Conservation (phyloP, 2,329 filamentous ascomycete genomes). For the Berkeleyomyces rouxiae region DNA sequence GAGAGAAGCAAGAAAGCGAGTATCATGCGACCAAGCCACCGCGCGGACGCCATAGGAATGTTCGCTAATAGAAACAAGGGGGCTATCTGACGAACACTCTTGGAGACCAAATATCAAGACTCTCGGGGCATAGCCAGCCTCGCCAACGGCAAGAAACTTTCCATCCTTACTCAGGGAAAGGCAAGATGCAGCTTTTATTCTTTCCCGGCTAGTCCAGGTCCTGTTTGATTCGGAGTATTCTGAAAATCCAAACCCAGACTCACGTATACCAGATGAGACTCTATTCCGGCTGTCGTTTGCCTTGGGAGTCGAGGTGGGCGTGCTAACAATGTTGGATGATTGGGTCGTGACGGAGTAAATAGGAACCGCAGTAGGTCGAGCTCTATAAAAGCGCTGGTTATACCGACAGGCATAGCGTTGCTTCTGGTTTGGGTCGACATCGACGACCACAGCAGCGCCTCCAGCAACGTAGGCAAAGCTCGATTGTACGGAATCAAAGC, state of each 20-base stretch:
- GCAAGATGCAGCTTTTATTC: constrained; percentile 87
- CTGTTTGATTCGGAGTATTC: constrained; percentile 50
- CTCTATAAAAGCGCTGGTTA: constrained; percentile 78
- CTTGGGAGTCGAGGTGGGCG: constrained; percentile 40
- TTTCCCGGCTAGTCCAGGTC: constrained; percentile 76
- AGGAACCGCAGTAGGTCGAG: constrained; percentile 61
- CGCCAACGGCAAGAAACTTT: constrained; percentile 75
- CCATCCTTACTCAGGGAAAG: constrained; percentile 78
- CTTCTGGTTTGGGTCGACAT: constrained; percentile 46
- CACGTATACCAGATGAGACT: constrained; percentile 29
- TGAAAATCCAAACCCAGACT: constrained; percentile 28
- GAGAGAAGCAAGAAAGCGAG: constrained; percentile 71
- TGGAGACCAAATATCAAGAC: constrained; percentile 79
- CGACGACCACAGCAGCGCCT: constrained; percentile 79
- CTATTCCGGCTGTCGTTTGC: constrained; percentile 47
- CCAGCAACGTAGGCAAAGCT: constrained; percentile 86
- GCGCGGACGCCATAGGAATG: constrained; percentile 80
- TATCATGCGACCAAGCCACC: constrained; percentile 78
- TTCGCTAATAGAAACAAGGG: constrained; percentile 72
- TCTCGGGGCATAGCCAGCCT: constrained; percentile 85
- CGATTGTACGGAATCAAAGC: constrained; percentile 64
- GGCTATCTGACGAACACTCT: constrained; percentile 63
- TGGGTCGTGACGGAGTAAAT: constrained; percentile 38
- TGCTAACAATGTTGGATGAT: constrained; percentile 32
- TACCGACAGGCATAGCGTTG: constrained; percentile 20